phyloP scores from a whole-genome alignment of 2,329 filamentous ascomycete species.

The Fusarium mangiferae region DNA sequence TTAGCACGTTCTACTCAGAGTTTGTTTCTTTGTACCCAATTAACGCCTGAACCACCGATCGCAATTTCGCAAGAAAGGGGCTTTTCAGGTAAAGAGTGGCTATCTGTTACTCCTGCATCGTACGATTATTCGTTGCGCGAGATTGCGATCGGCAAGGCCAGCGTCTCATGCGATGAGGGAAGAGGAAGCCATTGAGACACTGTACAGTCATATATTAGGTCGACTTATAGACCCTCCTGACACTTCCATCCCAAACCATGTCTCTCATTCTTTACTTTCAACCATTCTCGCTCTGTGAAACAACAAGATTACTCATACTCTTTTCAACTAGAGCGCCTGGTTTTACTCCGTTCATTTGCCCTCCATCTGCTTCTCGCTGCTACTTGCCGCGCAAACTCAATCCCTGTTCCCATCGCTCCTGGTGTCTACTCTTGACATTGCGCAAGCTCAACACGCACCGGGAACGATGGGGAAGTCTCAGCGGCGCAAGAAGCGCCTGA shows the following conservation, averaged over 20 bases:
- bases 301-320: background rate
- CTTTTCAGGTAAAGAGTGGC: background rate
- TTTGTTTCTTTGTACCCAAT: too few species aligned
- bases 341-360: background rate
- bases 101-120: background rate
- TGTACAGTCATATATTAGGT: too few species aligned
- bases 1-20: too few species aligned
- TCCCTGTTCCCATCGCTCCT: rapidly evolving
- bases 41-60: too few species aligned
- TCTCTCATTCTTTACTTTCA: background rate
- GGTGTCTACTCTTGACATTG: background rate
- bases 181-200: too few species aligned
- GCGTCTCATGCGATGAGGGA: background rate
- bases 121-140: too few species aligned
- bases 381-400: background rate
- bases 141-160: background rate
- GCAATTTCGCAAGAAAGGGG: too few species aligned
- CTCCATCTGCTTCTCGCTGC: background rate
- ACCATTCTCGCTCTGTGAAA: background rate
- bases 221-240: too few species aligned
- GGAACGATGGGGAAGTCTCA: background rate
- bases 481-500: background rate
- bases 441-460: background rate
- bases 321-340: background rate
- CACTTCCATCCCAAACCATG: background rate